phyloP scores from a whole-genome alignment of 2,329 filamentous ascomycete species.

The Monosporascus sp. region DNA sequence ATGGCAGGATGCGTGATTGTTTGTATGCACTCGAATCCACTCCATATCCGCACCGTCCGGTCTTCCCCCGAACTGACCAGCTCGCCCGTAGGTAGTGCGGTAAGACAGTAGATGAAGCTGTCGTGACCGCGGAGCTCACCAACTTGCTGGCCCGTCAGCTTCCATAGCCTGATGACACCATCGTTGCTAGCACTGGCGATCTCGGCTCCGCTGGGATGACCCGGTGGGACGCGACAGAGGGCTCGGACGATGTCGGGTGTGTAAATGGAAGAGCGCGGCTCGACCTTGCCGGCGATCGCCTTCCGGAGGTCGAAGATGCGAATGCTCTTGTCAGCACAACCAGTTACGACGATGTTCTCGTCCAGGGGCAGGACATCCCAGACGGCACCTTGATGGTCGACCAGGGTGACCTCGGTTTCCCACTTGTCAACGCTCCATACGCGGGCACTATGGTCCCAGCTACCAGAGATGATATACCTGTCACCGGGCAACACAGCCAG shows the following conservation, averaged over 20 bases:
- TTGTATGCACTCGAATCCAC: constrained; percentile 75
- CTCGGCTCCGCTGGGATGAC: constrained; percentile 78
- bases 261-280: constrained; percentile 50
- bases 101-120: constrained; percentile 87
- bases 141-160: constrained; percentile 69
- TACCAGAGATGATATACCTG: constrained; percentile 77
- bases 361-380: constrained; percentile 90
- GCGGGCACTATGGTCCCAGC: constrained; percentile 87
- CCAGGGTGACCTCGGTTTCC: constrained; percentile 68
- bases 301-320: constrained; percentile 72
- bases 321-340: constrained; percentile 84
- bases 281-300: constrained; percentile 49
- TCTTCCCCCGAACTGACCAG: constrained; percentile 91
- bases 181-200: constrained; percentile 95
- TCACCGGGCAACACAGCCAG: constrained; percentile 72
- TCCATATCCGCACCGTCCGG: constrained; percentile 89
- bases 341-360: constrained; percentile 77
- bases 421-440: constrained; percentile 84
- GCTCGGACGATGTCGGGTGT: constrained; percentile 83
- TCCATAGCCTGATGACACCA: constrained; percentile 83
- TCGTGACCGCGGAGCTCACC: constrained; percentile 82
- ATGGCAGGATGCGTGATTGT: constrained; percentile 97
- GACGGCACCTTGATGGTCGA: constrained; percentile 71
- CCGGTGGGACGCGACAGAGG: constrained; percentile 72
- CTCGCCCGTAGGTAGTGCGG: constrained; percentile 74